Percentiles rank a stretch among this genome's conserved stretches.
These are phyloP conservation scores for Amylocystis lapponica DNA, from an alignment of 768 basidiomycete genomes.

Conservation along the genomic window DNA sequence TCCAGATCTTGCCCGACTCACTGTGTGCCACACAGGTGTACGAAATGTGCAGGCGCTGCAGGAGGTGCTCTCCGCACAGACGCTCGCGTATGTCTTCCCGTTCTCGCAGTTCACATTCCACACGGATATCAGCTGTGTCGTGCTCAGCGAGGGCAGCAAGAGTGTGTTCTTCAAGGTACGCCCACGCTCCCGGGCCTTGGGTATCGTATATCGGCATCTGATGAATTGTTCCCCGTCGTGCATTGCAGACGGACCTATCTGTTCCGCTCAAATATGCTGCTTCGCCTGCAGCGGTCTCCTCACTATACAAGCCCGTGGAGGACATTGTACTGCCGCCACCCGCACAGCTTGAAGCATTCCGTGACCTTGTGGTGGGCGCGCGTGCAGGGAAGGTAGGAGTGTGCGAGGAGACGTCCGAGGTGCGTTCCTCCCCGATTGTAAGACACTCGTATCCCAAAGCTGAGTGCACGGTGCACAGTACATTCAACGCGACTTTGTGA, in stretches of 20 bases:
- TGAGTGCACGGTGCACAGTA: slow-evolving; percentile 35
- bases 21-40: slow-evolving; percentile 40
- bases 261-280: slow-evolving; percentile 39
- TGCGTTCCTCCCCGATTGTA: slow-evolving; percentile 20
- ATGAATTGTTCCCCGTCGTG: not conserved
- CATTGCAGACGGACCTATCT: slow-evolving; percentile 50
- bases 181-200: not conserved
- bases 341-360: slow-evolving; percentile 48
- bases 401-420: slow-evolving; percentile 53
- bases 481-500: slow-evolving; percentile 73
- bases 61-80: slow-evolving; percentile 57
- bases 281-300: slow-evolving; percentile 12
- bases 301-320: slow-evolving; percentile 45
- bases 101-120: slow-evolving; percentile 68
- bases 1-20: not conserved
- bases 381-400: slow-evolving; percentile 52
- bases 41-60: slow-evolving; percentile 60
- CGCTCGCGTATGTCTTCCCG: slow-evolving; percentile 69
- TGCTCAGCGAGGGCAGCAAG: slow-evolving; percentile 57
- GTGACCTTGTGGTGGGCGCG: slow-evolving; percentile 56
- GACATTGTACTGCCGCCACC: slow-evolving; percentile 39
- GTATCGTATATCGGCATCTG: not conserved
- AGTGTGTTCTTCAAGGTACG: slow-evolving; percentile 69
- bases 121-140: slow-evolving; percentile 64
- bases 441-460: not conserved